Evolutionary conservation across 2,329 filamentous ascomycete genomes (phyloP), one percentile per base, ranked within the genome.

Genomic region (Thielaviopsis punctulata): DNA sequence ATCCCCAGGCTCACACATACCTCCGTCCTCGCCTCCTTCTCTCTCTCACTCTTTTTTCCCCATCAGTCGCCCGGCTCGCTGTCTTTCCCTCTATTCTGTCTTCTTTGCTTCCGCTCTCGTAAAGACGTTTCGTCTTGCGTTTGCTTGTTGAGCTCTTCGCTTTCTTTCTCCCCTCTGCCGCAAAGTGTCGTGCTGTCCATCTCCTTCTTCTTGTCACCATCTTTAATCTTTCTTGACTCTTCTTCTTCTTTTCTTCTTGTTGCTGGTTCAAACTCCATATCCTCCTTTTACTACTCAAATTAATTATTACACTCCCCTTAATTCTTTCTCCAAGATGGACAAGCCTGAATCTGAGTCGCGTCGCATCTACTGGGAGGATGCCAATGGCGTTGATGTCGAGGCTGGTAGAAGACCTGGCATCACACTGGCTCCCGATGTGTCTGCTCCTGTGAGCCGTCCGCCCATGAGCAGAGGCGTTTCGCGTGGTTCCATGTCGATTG

Each of bases 401-500:
- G 53, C 53, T 27, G 50, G 15, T 39, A 51, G 47, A 25, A 45
- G 43, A 39, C 21, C 50, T 8, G 53, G 46, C 15, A 22, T 55
- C 30, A 27, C 50, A 18, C 9, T 51, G 13, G 36, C 23, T 12
- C 15, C 48, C 8, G 48, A 50, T 41, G 48, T 41, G 4, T 19
- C 48, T 44, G 48, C 43, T 7, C 46, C 53, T 21, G 48, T 47
- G 24, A 33, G 46, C 19, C 53, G 53, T 19, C 53, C 53, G 18
- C 53, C 47, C 1, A 45, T 55, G 49, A 55, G 39, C 41, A 48
- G 53, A 36, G 53, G 23, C 7, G 47, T 52, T 4, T 55, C 53
- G 21, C 53, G 53, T 44, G 53, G 53, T 33, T 55, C 53, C 9
- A 55, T 55, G 53, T 55, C 53, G 15, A 55, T 55, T 24, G 49